A percentile compares a stretch with the other conserved stretches of the same genome.
phyloP scores from a whole-genome alignment of 176 grass and related monocot genomes.

The Avena sativa region DNA sequence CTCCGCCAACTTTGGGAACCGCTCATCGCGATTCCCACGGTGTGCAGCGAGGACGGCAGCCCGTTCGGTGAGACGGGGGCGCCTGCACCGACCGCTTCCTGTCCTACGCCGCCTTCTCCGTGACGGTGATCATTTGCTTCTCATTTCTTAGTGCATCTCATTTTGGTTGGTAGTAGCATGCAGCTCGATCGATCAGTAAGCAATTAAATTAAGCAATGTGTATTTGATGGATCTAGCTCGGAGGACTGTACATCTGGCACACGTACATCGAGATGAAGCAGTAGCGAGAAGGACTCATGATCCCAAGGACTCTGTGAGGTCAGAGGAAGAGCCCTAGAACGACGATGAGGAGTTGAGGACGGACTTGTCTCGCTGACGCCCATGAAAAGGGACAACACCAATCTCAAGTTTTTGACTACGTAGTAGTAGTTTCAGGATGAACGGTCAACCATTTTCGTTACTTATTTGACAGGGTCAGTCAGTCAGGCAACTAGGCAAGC shows the following conservation, averaged over 20 bases:
- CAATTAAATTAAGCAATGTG: no score
- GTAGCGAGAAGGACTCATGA: neutral
- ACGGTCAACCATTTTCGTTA: neutral
- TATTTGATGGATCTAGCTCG: conserved; percentile 14
- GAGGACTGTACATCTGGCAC: conserved; percentile 66
- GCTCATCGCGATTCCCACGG: conserved; percentile 56
- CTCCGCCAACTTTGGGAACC: conserved; percentile 67
- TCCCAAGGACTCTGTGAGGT: neutral
- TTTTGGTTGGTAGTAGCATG: no score
- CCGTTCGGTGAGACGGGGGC: conserved; percentile 44
- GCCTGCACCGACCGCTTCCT: conserved; percentile 44
- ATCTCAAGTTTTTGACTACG: no score
- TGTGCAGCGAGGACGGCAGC: conserved; percentile 62
- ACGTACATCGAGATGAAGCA: conserved; percentile 61
- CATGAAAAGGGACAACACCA: neutral
- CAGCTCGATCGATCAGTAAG: no score
- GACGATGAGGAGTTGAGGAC: neutral
- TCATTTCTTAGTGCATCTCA: no score
- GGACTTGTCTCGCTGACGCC: neutral
- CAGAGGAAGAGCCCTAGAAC: conserved; percentile 18
- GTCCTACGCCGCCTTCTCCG: conserved; percentile 74
- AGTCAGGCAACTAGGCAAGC: no score
- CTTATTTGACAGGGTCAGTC: no score
- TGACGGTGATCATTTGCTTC: conserved; percentile 32
- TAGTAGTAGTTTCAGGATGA: no score